Evolutionary conservation across 805 yeast genomes (phyloP), one percentile per base, ranked within the genome.

Genomic region (Pichia nakasei): DNA sequence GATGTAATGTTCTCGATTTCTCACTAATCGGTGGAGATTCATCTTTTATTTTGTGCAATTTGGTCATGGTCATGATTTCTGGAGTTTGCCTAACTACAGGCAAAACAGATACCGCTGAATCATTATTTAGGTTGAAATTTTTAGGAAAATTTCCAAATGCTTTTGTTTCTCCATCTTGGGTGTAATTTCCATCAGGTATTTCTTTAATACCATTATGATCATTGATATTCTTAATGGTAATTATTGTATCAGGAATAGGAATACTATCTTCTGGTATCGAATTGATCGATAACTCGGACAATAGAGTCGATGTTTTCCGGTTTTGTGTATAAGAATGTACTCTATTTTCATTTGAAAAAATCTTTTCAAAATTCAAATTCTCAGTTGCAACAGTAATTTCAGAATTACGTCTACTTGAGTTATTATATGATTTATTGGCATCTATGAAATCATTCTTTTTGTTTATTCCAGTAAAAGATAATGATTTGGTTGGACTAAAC

Each of bases 171-270:
- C 27, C 7, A 24, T 24, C 27, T 8, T 24, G 27, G n/a, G n/a
- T n/a, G n/a, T n/a, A n/a, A n/a, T n/a, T n/a, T n/a, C 32, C 27
- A 24, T 24, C 27, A 3, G 27, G 12, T 24, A 13, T 3, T 24
- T 24, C 27, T 13, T 24, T 24, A 24, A 4, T 8, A 24, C 27
- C 27, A 24, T 24, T 12, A 15, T 12, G 19, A 29, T 40, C 26
- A n/a, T 31, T 33, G 8, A 44, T 22, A 29, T 37, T 34, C 7
- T 33, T 26, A 8, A 44, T 20, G 7, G 47, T 44, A n/a, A 44
- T 21, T 21, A 41, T 27, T 9, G 47, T 42, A 21, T 35, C 42
- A 6, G 6, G 12, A 15, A 2, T n/a, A 11, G 4, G 29, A 12
- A 6, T 20, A 9, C 22, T 26, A 22, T 22, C 22, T 22, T 21